Conservation (phyloP, 78 protist genomes). For the Trichosphaerium sp. region DNA sequence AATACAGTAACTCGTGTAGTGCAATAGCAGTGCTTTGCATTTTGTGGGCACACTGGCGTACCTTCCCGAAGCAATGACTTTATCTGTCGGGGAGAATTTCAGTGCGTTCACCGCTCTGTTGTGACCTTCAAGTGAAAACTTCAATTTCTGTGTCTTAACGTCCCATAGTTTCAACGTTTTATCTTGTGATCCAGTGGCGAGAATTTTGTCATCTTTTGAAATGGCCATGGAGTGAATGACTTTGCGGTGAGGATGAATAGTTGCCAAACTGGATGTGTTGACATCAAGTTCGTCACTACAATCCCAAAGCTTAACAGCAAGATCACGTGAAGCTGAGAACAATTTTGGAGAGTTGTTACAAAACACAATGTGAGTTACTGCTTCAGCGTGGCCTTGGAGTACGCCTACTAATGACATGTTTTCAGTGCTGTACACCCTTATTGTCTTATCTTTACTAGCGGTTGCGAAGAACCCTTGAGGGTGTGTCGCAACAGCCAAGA, state of each 20-base stretch:
- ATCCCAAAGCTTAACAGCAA: conserved; percentile 61
- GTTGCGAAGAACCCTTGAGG: conserved; percentile 40
- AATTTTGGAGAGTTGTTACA: neutral
- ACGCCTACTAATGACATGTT: conserved; percentile 1
- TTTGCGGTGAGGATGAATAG: conserved; percentile 75
- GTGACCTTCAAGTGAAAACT: conserved; percentile 26
- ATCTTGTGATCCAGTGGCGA: conserved; percentile 85
- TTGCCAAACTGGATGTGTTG: neutral
- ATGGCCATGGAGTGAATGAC: conserved; percentile 79
- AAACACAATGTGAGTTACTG: conserved; percentile 45
- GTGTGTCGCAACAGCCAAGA: conserved; percentile 35
- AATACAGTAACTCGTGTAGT: too few species aligned
- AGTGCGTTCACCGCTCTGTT: conserved; percentile 28
- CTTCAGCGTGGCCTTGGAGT: conserved; percentile 56
- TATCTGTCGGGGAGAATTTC: conserved; percentile 30
- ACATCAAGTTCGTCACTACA: neutral
- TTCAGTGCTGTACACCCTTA: conserved; percentile 47
- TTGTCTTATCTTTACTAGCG: conserved; percentile 51
- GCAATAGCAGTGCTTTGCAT: too few species aligned
- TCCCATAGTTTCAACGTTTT: conserved; percentile 31
- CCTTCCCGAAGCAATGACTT: conserved; percentile 1
- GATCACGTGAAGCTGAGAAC: conserved; percentile 34
- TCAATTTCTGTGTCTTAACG: neutral
- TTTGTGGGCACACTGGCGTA: too few species aligned
- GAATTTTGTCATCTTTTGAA: conserved; percentile 79